Evolutionary conservation across 2,329 filamentous ascomycete genomes (phyloP).

Genomic region (Arachnopeziza araneosa): DNA sequence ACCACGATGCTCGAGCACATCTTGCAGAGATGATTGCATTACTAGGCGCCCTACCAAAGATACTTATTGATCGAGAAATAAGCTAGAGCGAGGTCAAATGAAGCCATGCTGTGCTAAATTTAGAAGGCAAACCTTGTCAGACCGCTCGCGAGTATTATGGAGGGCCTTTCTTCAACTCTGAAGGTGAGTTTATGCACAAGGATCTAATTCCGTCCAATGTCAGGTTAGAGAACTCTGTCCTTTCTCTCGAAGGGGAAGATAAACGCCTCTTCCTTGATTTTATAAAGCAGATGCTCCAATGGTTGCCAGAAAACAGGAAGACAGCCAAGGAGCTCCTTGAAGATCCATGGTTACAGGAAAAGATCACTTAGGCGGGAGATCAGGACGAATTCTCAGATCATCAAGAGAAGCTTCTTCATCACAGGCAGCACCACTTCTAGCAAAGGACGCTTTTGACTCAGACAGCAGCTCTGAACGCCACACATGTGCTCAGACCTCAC

Average conservation of each 20-base stretch:
- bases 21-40: constrained; percentile 97
- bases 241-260: constrained; percentile 28
- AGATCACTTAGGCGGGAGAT: too few relatives aligned
- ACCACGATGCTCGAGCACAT: constrained; percentile 78
- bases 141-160: constrained; percentile 32
- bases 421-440: too few relatives aligned
- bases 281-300: constrained; percentile 29
- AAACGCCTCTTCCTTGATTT: constrained; percentile 31
- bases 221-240: constrained; percentile 27
- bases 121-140: constrained; percentile 28
- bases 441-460: too few relatives aligned
- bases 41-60: constrained; percentile 83
- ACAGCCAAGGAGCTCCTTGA: constrained; percentile 30
- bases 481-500: too few relatives aligned
- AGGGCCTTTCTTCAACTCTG: constrained; percentile 33
- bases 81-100: constrained; percentile 52
- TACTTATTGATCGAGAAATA: constrained; percentile 71
- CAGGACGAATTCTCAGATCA: too few relatives aligned
- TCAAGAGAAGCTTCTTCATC: too few relatives aligned
- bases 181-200: constrained; percentile 30
- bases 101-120: constrained; percentile 52
- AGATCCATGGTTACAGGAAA: constrained; percentile 32
- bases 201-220: constrained; percentile 30
- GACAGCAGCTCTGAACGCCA: too few relatives aligned
- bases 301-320: constrained; percentile 30